Percentiles rank a stretch among this genome's conserved stretches.
Conservation (phyloP, 2,329 filamentous ascomycete genomes). For the Colletotrichum spaethianum region DNA sequence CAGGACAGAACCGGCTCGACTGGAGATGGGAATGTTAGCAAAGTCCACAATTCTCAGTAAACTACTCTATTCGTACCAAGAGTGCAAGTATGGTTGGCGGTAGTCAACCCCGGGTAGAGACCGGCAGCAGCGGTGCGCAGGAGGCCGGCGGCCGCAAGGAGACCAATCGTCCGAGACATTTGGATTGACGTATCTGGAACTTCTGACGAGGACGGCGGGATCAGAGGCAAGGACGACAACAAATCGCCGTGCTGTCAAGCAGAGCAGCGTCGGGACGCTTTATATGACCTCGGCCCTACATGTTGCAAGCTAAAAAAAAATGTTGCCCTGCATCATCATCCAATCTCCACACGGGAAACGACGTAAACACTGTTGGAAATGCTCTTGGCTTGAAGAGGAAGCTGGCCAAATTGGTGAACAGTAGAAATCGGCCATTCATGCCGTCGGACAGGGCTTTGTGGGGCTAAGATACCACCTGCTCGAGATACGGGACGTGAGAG, state of each 20-base stretch:
- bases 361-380: slow-evolving; percentile 24
- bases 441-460: slow-evolving; percentile 25
- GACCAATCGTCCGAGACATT: slow-evolving; percentile 47
- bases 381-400: slow-evolving; percentile 42
- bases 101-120: slow-evolving; percentile 60
- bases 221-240: slow-evolving; percentile 12
- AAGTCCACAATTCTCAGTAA: background rate
- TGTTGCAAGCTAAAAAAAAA: slow-evolving; percentile 9
- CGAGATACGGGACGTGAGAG: slow-evolving; percentile 45
- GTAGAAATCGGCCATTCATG: slow-evolving; percentile 22
- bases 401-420: slow-evolving; percentile 35
- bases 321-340: background rate
- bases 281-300: slow-evolving; percentile 33
- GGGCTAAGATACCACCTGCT: slow-evolving; percentile 44
- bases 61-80: slow-evolving; percentile 54
- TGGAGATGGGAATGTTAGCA: slow-evolving; percentile 37
- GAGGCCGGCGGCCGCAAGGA: slow-evolving; percentile 46
- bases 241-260: background rate
- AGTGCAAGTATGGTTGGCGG: slow-evolving; percentile 70
- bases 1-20: slow-evolving; percentile 61
- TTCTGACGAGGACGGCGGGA: slow-evolving; percentile 8
- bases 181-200: slow-evolving; percentile 4
- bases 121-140: slow-evolving; percentile 52
- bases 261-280: slow-evolving; percentile 1
- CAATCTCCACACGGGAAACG: slow-evolving; percentile 36